These are phyloP conservation scores for Didymella lethalis DNA, from an alignment of 2,329 filamentous ascomycete species.

Conservation along the genomic window DNA sequence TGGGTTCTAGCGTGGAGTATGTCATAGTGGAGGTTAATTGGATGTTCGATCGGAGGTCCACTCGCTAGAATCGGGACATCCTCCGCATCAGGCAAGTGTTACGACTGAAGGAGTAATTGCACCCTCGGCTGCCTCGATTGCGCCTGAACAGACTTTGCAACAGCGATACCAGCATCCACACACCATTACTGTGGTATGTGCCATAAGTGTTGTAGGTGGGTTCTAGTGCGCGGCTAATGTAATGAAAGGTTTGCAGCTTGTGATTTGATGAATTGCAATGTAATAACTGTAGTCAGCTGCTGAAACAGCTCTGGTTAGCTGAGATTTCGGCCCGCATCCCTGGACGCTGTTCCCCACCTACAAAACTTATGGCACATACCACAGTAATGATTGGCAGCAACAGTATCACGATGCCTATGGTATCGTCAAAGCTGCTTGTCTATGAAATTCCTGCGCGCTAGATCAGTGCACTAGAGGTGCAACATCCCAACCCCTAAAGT, in stretches of 20 bases:
- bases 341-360: no score
- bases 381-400: neutral
- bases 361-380: no score
- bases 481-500: neutral
- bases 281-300: no score
- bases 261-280: no score
- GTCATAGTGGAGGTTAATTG: constrained; percentile 17
- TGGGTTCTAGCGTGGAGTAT: neutral
- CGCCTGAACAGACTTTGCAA: neutral
- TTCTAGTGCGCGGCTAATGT: no score
- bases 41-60: constrained; percentile 3
- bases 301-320: no score
- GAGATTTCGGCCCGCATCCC: no score
- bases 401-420: neutral
- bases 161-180: neutral
- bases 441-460: neutral
- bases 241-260: no score
- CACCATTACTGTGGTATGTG: neutral
- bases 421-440: neutral
- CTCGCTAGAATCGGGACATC: constrained; percentile 8
- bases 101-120: neutral
- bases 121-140: neutral
- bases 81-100: constrained; percentile 10
- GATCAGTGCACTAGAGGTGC: neutral
- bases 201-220: no score